Percentiles rank a stretch among this genome's conserved stretches.
Conservation (phyloP, 345 rosid species). For the Eucalyptus paniculata region DNA sequence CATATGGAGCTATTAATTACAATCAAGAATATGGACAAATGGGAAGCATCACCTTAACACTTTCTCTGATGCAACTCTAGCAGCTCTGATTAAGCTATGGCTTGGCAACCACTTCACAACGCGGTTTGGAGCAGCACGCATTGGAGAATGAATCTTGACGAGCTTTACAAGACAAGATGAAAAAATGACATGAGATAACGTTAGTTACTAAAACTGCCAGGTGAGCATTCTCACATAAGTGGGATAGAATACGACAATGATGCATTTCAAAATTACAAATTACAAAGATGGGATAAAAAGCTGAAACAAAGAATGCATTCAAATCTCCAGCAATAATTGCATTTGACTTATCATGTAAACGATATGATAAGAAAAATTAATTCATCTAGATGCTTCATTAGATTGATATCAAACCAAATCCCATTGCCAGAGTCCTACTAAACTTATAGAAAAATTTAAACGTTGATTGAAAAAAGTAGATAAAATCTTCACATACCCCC, state of each 20-base stretch:
- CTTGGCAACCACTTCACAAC: slow-evolving; percentile 69
- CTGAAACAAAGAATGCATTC: background rate
- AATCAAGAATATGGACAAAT: background rate
- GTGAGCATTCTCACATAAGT: background rate
- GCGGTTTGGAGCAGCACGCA: slow-evolving; percentile 71
- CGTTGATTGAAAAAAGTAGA: background rate
- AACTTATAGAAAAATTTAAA: background rate
- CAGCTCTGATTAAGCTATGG: slow-evolving; percentile 45
- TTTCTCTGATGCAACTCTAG: slow-evolving; percentile 81
- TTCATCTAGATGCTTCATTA: background rate
- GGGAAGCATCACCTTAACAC: slow-evolving; percentile 46
- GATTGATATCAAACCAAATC: background rate
- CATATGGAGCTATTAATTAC: background rate
- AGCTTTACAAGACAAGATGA: slow-evolving; percentile 33
- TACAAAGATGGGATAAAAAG: background rate
- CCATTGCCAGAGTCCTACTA: background rate
- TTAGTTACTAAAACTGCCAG: background rate
- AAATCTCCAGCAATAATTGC: background rate
- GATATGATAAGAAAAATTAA: background rate
- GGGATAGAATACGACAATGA: background rate
- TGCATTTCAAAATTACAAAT: background rate
- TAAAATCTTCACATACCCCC: slow-evolving; percentile 51
- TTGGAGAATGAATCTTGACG: slow-evolving; percentile 89
- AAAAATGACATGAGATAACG: background rate
- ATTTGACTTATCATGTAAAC: background rate